Percentiles rank a stretch among this genome's conserved stretches.
phyloP scores from a whole-genome alignment of 306 rosid genomes.

The Vicia sativa region DNA sequence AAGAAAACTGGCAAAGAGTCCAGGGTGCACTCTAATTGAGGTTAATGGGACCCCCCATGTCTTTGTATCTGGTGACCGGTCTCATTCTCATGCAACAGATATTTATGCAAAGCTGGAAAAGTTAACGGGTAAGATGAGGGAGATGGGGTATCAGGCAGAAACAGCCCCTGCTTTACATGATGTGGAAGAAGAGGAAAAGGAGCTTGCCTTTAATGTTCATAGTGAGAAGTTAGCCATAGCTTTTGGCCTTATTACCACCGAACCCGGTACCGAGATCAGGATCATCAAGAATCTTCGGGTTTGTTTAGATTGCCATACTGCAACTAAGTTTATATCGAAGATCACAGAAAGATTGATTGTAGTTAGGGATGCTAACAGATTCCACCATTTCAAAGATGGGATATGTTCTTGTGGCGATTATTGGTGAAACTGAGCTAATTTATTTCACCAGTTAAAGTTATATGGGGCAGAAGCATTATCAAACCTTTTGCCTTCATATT shows the following conservation, averaged over 20 bases:
- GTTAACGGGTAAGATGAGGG: conserved; percentile 76
- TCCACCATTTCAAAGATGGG: conserved; percentile 89
- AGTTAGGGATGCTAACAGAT: conserved; percentile 97
- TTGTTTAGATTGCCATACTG: conserved; percentile 91
- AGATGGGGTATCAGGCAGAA: conserved; percentile 79
- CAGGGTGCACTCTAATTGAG: conserved; percentile 94
- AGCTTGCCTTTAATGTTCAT: conserved; percentile 81
- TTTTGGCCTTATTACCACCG: conserved; percentile 77
- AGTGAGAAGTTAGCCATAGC: conserved; percentile 94
- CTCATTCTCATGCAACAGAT: conserved; percentile 71
- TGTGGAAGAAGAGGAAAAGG: conserved; percentile 98
- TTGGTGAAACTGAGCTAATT: conserved; percentile 61
- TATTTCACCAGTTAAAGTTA: conserved; percentile 36
- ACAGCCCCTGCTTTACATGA: conserved; percentile 83
- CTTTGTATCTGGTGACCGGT: conserved; percentile 76
- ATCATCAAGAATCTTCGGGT: conserved; percentile 94
- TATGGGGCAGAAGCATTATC: conserved; percentile 25
- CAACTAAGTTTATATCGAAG: conserved; percentile 88
- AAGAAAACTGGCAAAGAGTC: conserved; percentile 77
- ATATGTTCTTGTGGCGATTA: conserved; percentile 88
- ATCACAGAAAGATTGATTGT: conserved; percentile 80
- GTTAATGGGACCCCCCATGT: conserved; percentile 68
- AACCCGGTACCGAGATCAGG: conserved; percentile 84
- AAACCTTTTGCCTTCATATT: conserved; percentile 36
- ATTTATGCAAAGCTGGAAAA: conserved; percentile 86